Base-by-base conservation (phyloP, 2,329 filamentous ascomycete species). In the Xylaria arbuscula region DNA sequence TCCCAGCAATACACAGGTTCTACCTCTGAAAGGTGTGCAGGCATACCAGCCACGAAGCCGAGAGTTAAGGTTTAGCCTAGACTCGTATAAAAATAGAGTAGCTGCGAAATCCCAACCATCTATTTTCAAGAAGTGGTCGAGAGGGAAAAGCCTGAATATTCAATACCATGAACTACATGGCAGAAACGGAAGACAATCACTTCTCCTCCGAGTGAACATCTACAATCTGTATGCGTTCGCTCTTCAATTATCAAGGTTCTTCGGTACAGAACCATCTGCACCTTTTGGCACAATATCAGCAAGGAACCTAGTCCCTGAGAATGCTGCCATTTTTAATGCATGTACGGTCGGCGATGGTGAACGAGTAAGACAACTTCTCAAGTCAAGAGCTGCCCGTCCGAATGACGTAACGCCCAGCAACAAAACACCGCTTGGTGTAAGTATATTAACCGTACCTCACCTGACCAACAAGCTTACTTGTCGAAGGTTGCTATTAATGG, bases 261-360 rank as follows among this genome's bases (percentile, higher is more conserved):
- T 45, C 15, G 38, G 38, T 57, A 28, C 9, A 28, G 11, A 4
- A 8, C 38, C 19, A 42, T 42, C 38, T 28, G 11, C 28, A 45
- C 36, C 55, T 42, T 57, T 57, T n/a, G n/a, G n/a, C 22, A 57
- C 42, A 11, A 42, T 57, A 57, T 57, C 55, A 57, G 17, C 28
- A 45, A n/a, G 55, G 8, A 45, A 57, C 32, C 36, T 57, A 6
- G n/a, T 57, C 19, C 38, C 55, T 7, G 19, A 19, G 2, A 45
- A 57, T 13, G 55, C 55, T 7, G 19, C 55, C 1, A 57, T 57
- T 45, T 17, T 57, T 0, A 2, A 24, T 7, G 55, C 55, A 24
- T 57, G 55, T 28, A 28, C n/a, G 32, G 28, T 19, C 8, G 55
- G 55, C 11, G 38, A 57, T 32, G 9, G n/a, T 11, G 22, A 57